Conservation (phyloP, 495 filamentous ascomycete genomes). For the Penicillium simplicissimum region DNA sequence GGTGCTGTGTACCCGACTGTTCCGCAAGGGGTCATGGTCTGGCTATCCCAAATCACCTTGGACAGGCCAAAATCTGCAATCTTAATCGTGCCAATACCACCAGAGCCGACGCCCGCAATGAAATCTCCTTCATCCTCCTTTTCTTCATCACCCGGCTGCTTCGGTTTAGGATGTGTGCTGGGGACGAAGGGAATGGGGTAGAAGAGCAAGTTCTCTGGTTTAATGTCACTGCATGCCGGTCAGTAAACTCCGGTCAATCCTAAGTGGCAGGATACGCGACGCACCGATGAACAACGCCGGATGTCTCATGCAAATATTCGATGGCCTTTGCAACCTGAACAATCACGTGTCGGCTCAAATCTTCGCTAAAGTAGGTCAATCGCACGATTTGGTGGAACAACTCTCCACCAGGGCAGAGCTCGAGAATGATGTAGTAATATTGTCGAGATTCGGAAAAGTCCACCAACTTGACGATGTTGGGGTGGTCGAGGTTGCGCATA, state of each 20-base stretch:
- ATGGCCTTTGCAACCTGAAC: constrained; percentile 89
- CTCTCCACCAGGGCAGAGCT: constrained; percentile 93
- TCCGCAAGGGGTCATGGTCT: constrained; percentile 99
- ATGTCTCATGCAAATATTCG: constrained; percentile 91
- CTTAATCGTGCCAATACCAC: constrained; percentile 93
- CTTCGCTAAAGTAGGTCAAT: constrained; percentile 97
- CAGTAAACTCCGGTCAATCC: constrained; percentile 12
- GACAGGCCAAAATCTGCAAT: constrained; percentile 97
- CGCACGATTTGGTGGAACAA: constrained; percentile 98
- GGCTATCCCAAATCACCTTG: constrained; percentile 96
- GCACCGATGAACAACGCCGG: constrained; percentile 95
- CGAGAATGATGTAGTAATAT: constrained; percentile 96
- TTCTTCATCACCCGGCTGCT: constrained; percentile 85
- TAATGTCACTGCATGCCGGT: constrained; percentile 74
- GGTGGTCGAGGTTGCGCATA: constrained; percentile 94
- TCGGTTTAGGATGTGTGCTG: constrained; percentile 74
- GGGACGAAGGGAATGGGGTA: constrained; percentile 81
- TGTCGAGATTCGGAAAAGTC: constrained; percentile 92
- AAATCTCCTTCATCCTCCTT: constrained; percentile 98
- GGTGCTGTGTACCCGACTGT: constrained; percentile 99
- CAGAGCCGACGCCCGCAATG: constrained; percentile 75
- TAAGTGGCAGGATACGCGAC: constrained; percentile 25
- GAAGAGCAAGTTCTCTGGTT: constrained; percentile 96
- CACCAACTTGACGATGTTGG: constrained; percentile 89
- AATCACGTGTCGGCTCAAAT: constrained; percentile 92